A percentile compares a stretch with the other conserved stretches of the same genome.
phyloP scores from a whole-genome alignment of 768 basidiomycete species.

The Lactarius deliciosus region DNA sequence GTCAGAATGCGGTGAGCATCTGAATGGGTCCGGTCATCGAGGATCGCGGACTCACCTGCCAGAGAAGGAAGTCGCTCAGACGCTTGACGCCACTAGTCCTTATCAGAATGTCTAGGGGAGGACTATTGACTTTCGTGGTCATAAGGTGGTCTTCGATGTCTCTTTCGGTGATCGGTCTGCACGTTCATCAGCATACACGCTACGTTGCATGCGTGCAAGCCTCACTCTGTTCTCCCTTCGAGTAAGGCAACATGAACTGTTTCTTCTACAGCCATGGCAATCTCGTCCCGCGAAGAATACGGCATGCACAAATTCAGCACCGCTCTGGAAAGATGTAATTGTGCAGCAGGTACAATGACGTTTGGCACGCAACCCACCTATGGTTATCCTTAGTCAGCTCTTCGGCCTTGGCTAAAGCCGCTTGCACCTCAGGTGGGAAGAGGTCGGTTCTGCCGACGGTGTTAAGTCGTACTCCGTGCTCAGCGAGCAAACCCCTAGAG shows the following conservation, averaged over 20 bases:
- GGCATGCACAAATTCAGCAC: conserved; percentile 93
- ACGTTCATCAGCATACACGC: conserved; percentile 9
- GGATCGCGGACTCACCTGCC: conserved; percentile 70
- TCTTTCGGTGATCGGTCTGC: conserved; percentile 59
- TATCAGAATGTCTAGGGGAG: conserved; percentile 85
- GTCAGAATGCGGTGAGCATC: conserved; percentile 16
- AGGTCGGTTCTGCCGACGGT: conserved; percentile 74
- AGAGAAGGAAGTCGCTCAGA: conserved; percentile 86
- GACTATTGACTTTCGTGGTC: conserved; percentile 62
- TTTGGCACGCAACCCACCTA: conserved; percentile 43
- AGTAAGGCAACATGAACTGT: conserved; percentile 46
- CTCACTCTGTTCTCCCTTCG: conserved; percentile 35
- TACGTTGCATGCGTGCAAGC: conserved; percentile 10
- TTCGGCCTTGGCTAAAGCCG: conserved; percentile 70
- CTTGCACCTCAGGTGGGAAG: conserved; percentile 75
- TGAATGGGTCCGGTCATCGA: neutral
- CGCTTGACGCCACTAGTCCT: conserved; percentile 90
- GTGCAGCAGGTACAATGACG: conserved; percentile 6
- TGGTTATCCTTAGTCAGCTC: conserved; percentile 70
- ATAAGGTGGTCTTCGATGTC: conserved; percentile 67
- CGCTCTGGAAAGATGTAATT: conserved; percentile 48
- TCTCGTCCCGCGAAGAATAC: conserved; percentile 90
- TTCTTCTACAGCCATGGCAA: conserved; percentile 70
- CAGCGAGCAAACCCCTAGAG: conserved; percentile 72
- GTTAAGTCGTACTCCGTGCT: conserved; percentile 81